Percentiles rank a stretch among this genome's conserved stretches.
Evolutionary conservation across 805 yeast genomes (phyloP).

Genomic region (Cyberlindnera saturnus): DNA sequence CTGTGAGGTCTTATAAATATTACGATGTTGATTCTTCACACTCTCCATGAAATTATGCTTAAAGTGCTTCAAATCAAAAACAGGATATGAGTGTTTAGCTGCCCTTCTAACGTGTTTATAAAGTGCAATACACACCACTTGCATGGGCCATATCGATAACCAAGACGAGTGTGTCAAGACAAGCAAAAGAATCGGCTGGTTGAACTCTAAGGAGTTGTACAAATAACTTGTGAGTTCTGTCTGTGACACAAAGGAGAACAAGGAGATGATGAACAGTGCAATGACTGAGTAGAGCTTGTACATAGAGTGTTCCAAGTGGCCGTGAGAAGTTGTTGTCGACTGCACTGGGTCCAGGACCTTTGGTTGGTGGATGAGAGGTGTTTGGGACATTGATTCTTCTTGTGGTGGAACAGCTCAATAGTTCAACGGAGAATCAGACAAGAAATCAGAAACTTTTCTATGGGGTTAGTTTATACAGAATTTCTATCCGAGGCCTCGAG

Average conservation of each 20-base stretch:
- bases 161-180: constrained; percentile 73
- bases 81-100: constrained; percentile 5
- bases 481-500: no score
- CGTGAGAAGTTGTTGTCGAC: background rate
- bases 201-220: constrained; percentile 46
- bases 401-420: no score
- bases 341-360: background rate
- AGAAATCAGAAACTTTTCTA: no score
- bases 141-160: constrained; percentile 69
- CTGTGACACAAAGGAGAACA: constrained; percentile 65
- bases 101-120: constrained; percentile 35
- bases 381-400: background rate
- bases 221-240: constrained; percentile 76
- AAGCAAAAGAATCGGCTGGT: constrained; percentile 66
- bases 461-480: no score
- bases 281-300: constrained; percentile 10
- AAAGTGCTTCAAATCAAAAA: constrained; percentile 11
- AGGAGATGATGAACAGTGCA: constrained; percentile 39
- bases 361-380: background rate
- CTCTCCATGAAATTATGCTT: constrained; percentile 28
- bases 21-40: constrained; percentile 37
- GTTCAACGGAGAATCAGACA: no score
- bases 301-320: constrained; percentile 13
- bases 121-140: constrained; percentile 43
- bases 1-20: constrained; percentile 31